Base-by-base conservation (phyloP, 495 filamentous ascomycete species). In the Bacidia rubella region DNA sequence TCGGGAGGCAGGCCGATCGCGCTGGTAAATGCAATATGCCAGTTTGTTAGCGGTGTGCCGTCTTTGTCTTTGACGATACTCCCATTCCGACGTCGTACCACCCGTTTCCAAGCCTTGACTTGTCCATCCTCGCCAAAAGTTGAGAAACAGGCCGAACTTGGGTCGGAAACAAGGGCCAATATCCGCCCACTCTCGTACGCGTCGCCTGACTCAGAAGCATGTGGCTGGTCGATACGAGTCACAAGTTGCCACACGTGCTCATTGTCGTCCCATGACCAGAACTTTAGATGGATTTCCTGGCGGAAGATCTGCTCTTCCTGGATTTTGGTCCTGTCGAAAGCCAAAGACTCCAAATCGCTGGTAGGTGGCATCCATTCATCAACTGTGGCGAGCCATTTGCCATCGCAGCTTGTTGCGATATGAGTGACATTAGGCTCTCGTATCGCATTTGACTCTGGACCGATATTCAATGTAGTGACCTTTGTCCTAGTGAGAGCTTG, bases 401-500 rank as follows among this genome's bases (percentile, higher is more conserved):
- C 90, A 63, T 96, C 82, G 23, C 73, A 63, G 21, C 84, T 86
- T 53, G 90, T 74, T 48, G 78, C 73, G 51, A 99, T 66, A 46
- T 80, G 75, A 11, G 74, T 81, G 43, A 93, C 74, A 55, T 82
- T 79, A 7, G 92, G 90, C 53, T 94, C 80, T 1, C 71, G 63
- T 43, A 97, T 74, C 19, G 74, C 70, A 39, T 75, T 74, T 0
- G 80, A 75, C 51, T 85, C 81, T 19, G 83, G 82, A 1, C 81
- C 80, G 21, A 83, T 69, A 51, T 85, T 92, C 53, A 85, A 65
- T 47, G 81, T 84, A 0, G 92, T 96, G 5, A 82, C 75, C 59
- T 92, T 94, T 24, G 87, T 95, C 51, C 93, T 75, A 4, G 89
- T 81, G 39, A 97, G 70, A 15, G 90, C 87, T 66, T 99, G 92